Base-by-base conservation (phyloP, 2,329 filamentous ascomycete species). In the Mollisia scopiformis region DNA sequence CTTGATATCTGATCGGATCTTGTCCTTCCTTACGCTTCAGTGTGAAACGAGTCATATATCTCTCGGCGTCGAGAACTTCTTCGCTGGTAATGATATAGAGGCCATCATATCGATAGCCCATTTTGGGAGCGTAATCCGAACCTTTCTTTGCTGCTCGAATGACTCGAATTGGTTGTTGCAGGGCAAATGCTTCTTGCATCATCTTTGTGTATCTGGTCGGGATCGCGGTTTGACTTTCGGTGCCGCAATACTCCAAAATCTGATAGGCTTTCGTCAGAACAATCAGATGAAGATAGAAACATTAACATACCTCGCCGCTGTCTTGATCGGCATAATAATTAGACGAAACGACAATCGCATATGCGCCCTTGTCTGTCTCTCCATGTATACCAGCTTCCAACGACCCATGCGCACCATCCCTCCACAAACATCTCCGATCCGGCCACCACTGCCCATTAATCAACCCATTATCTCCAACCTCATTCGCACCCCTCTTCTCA, bases 71-170 rank as follows among this genome's bases (percentile, higher is more conserved):
- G 1, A 80, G 35, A 0, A 77, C 56, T 61, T 78, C 69, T 30
- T 51, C 47, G 2, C 60, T 68, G 0, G 72, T 73, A 5, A 86
- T 78, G 6, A 73, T 68, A 63, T 87, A 88, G 0, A 87, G 69
- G 0, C 84, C 85, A 68, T 87, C 84, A 55, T 87, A 87, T 1
- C 85, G 73, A n/a, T 83, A 75, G 0, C 84, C 84, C 10, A 73
- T 62, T 1, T 68, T 61, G 0, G 84, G 84, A 0, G 79, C 74
- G 56, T 78, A 83, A 5, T 46, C 68, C 0, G 68, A 73, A 2
- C 66, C 59, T 21, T 67, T 64, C 19, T 79, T 77, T 4, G 70
- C 66, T 0, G 79, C 80, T 1, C 84, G 78, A 6, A 87, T 74
- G 3, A 87, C 78, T 1, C 85, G 76, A 2, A 87, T 76, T 0